phyloP scores from a whole-genome alignment of 768 basidiomycete species.

The Auriscalpium orientale region DNA sequence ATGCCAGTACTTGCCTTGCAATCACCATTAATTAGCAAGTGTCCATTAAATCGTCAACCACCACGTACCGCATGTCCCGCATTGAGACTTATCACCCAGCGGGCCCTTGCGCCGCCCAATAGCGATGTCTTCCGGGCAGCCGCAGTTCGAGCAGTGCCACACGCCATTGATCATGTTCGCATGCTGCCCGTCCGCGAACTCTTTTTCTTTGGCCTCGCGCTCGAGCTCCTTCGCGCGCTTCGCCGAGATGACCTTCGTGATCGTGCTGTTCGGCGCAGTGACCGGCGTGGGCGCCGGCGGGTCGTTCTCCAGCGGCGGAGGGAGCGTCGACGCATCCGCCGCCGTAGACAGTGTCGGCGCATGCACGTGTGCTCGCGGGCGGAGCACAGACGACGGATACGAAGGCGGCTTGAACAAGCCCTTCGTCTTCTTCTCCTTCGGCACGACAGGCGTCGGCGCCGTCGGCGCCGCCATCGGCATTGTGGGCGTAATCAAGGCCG shows the following conservation, averaged over 20 bases:
- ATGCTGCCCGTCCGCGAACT: constrained; percentile 78
- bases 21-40: constrained; percentile 2
- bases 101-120: constrained; percentile 85
- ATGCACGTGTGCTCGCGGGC: constrained; percentile 49
- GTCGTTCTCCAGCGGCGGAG: constrained; percentile 55
- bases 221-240: constrained; percentile 70
- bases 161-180: constrained; percentile 75
- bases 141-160: constrained; percentile 96
- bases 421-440: constrained; percentile 63
- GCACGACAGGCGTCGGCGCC: constrained; percentile 30
- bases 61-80: constrained; percentile 81
- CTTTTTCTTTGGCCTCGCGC: constrained; percentile 76
- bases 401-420: constrained; percentile 69
- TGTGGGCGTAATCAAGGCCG: constrained; percentile 36
- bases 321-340: constrained; percentile 48
- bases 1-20: constrained; percentile 87
- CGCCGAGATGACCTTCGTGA: constrained; percentile 41
- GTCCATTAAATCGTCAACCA: neutral
- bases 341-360: constrained; percentile 65
- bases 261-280: constrained; percentile 38
- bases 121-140: constrained; percentile 81
- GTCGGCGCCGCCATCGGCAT: constrained; percentile 34
- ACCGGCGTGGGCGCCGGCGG: constrained; percentile 35
- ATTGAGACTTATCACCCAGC: constrained; percentile 83
- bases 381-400: constrained; percentile 45